Evolutionary conservation across 2,329 filamentous ascomycete species (phyloP), one percentile per base, ranked within the genome.

Genomic region (Pseudogymnoascus sp.): DNA sequence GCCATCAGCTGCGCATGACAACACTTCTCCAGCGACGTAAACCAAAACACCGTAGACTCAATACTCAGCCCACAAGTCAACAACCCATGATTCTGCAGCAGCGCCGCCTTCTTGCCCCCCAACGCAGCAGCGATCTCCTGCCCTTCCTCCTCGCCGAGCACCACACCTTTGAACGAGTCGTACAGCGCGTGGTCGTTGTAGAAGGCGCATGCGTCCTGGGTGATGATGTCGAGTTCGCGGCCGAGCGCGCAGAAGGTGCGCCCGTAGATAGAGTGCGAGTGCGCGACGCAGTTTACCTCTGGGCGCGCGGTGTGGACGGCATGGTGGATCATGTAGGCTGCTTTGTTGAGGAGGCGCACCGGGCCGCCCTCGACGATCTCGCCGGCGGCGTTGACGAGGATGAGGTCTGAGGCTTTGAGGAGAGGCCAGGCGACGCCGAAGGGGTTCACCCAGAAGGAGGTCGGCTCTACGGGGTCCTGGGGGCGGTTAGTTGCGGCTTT

Each of bases 391-490:
- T 87, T 79, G 1, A 90, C 86, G 14, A 82, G 83, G 62, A 90
- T 88, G n/a, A 90, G 78, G 67, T 90, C 86, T 0, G 84, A 86
- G 0, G 81, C 79, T 63, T 84, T 87, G 46, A 89, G 82, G 1
- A 72, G 64, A 7, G 71, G 71, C 72, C 72, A 74, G 1, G 72
- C 70, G 16, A 74, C 70, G 14, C 72, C 72, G 61, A 74, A 73
- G 12, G 72, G 72, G 37, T 74, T 74, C 3, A 74, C 72, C 72
- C 72, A 74, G 21, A 74, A 74, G 37, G 66, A 67, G 5, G 68
- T 69, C 16, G 72, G 70, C n/a, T 73, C 70, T 25, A 74, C 71
- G 1, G 72, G 72, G 65, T 74, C 72, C 72, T 74, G 42, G 61
- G 61, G 38, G 8, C 34, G 50, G 62, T 60, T 60, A 40, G 38